Conservation (phyloP, 805 yeast genomes). For the Candida hispaniensis region DNA sequence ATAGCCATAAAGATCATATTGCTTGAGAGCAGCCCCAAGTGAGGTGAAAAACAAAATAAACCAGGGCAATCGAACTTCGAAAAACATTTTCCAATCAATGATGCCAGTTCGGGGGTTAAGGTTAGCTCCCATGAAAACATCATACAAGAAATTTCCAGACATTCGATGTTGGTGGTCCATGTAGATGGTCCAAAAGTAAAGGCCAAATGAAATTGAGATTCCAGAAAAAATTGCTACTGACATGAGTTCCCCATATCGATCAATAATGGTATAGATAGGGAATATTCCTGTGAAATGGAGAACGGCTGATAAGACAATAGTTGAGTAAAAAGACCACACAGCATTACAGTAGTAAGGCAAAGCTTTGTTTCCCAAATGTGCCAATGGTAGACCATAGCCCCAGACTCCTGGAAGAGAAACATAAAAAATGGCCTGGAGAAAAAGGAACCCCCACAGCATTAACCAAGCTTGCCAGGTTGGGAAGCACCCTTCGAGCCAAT, state of each 20-base stretch:
- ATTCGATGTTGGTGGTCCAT: conserved; percentile 75
- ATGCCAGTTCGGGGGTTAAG: conserved; percentile 91
- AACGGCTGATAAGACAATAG: conserved; percentile 44
- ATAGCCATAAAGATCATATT: conserved; percentile 70
- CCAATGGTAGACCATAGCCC: conserved; percentile 90
- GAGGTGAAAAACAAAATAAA: conserved; percentile 73
- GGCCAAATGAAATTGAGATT: conserved; percentile 49
- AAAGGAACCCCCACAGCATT: conserved; percentile 59
- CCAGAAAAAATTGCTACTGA: conserved; percentile 81
- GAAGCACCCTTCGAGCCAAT: conserved; percentile 36
- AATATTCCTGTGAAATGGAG: conserved; percentile 69
- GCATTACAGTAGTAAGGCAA: conserved; percentile 93
- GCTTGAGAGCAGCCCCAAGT: conserved; percentile 63
- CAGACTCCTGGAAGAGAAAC: conserved; percentile 83
- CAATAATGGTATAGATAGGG: conserved; percentile 64
- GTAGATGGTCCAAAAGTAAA: conserved; percentile 58
- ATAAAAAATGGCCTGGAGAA: conserved; percentile 62
- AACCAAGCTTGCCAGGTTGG: conserved; percentile 47
- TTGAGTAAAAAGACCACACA: conserved; percentile 65
- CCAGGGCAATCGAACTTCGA: conserved; percentile 97
- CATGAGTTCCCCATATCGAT: conserved; percentile 85
- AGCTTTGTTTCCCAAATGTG: conserved; percentile 67
- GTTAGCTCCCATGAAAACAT: conserved; percentile 95
- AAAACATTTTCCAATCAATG: conserved; percentile 91
- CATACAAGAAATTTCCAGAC: conserved; percentile 87